Conservation (phyloP, 1,284 basidiomycete genomes). For the Omphalotus olearius region DNA sequence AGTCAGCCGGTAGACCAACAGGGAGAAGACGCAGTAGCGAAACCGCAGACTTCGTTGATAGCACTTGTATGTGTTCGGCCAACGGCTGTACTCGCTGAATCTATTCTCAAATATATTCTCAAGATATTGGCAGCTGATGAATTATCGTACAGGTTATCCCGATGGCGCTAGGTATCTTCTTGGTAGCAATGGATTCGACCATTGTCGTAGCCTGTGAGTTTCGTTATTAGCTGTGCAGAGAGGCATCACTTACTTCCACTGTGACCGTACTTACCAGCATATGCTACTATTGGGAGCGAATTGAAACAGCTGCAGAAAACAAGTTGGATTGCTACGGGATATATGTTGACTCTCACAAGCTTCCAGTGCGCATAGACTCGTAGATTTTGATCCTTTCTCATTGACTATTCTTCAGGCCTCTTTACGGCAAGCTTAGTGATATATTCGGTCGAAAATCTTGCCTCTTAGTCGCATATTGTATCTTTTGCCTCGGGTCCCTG, state of each 20-base stretch:
- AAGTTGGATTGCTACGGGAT: constrained; percentile 63
- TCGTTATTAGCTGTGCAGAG: neutral
- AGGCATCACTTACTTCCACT: neutral
- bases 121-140: neutral
- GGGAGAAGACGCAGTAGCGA: constrained; percentile 1
- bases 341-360: constrained; percentile 56
- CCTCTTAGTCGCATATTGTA: constrained; percentile 48
- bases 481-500: constrained; percentile 52
- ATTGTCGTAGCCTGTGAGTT: constrained; percentile 50
- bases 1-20: neutral
- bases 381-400: neutral
- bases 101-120: neutral
- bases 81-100: neutral
- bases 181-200: constrained; percentile 56
- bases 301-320: constrained; percentile 59
- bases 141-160: constrained; percentile 41
- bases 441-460: constrained; percentile 61
- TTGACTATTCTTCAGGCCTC: constrained; percentile 34
- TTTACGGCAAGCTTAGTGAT: constrained; percentile 64
- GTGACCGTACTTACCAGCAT: constrained; percentile 30
- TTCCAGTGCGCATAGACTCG: constrained; percentile 45
- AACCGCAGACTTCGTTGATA: constrained; percentile 3
- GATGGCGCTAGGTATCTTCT: constrained; percentile 54
- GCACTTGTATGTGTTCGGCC: constrained; percentile 8
- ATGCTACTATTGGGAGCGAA: constrained; percentile 60